Evolutionary conservation across 1,284 basidiomycete species (phyloP).

Genomic region (Boletus semigastroideus): DNA sequence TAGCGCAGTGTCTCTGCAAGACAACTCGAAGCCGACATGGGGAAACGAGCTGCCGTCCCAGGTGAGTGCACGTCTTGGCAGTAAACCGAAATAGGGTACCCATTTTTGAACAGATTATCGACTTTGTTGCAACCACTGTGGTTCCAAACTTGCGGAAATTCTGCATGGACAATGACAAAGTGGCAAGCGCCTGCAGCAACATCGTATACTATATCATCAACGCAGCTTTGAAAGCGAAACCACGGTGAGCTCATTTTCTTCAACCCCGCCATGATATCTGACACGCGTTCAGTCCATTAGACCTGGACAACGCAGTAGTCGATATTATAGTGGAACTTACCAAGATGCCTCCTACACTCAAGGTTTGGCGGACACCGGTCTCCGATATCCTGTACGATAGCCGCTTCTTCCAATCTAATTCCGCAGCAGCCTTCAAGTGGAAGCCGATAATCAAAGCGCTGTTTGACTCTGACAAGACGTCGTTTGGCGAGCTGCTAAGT

Average conservation of each 20-base stretch:
- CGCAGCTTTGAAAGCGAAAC: conserved; percentile 75
- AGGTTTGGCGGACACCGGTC: conserved; percentile 83
- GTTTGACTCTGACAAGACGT: conserved; percentile 86
- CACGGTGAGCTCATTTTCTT: conserved; percentile 46
- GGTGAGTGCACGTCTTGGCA: conserved; percentile 34
- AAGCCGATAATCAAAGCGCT: conserved; percentile 76
- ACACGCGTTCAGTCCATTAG: conserved; percentile 55
- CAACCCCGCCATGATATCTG: not conserved
- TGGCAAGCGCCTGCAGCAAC: conserved; percentile 75
- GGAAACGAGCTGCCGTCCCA: conserved; percentile 52
- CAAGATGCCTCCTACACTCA: conserved; percentile 74
- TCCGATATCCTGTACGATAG: conserved; percentile 83
- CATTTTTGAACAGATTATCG: conserved; percentile 54
- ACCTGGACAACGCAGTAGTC: conserved; percentile 66
- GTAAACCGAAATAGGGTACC: not conserved
- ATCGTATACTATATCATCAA: conserved; percentile 85
- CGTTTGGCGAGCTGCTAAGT: conserved; percentile 84
- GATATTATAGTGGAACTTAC: conserved; percentile 78
- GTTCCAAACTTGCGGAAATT: conserved; percentile 81
- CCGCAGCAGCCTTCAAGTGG: conserved; percentile 66
- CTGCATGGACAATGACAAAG: conserved; percentile 83
- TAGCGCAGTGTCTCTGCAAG: conserved; percentile 43
- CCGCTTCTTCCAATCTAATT: conserved; percentile 79
- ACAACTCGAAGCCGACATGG: conserved; percentile 43
- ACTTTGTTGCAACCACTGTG: conserved; percentile 69